Evolutionary conservation across 129 eudicot genomes (phyloP).

Genomic region (Flaveria bidentis): DNA sequence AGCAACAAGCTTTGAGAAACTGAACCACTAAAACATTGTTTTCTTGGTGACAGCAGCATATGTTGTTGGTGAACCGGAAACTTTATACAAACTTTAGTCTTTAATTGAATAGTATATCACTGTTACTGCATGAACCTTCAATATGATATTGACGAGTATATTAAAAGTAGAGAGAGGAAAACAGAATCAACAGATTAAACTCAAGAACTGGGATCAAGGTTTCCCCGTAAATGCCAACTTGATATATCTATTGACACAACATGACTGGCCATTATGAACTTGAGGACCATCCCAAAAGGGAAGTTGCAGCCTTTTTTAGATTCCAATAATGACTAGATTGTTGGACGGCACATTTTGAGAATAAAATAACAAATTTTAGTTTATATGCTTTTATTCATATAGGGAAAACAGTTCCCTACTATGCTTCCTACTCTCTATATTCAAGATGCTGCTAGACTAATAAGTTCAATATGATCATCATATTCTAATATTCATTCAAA

Average conservation of each 20-base stretch:
- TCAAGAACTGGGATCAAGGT: conserved; percentile 27
- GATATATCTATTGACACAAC: conserved; percentile 9
- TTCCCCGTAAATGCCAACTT: conserved; percentile 2
- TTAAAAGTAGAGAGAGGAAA: conserved; percentile 18
- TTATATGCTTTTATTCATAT: conserved; percentile 1
- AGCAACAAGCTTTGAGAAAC: conserved; percentile 7
- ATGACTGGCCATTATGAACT: conserved; percentile 32
- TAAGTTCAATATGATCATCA: conserved; percentile 22
- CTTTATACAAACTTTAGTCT: conserved; percentile 10
- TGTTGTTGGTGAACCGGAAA: conserved; percentile 21
- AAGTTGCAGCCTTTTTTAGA: conserved; percentile 38
- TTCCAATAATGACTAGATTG: conserved; percentile 33
- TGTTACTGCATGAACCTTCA: conserved; percentile 12
- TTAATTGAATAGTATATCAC: conserved; percentile 21
- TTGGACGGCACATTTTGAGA: conserved; percentile 21
- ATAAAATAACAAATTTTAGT: conserved; percentile 6
- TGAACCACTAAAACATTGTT: conserved; percentile 31
- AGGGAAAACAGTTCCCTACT: conserved; percentile 18
- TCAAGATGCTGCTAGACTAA: conserved; percentile 1
- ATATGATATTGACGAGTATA: conserved; percentile 16
- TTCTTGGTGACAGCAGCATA: conserved; percentile 34
- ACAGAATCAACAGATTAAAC: conserved; percentile 9
- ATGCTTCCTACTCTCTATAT: conserved; percentile 7
- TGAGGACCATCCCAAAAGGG: conserved; percentile 4
- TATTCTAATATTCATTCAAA: neutral